Base-by-base conservation (phyloP, 208 protist genomes). In the Balamuthia mandrillaris region DNA sequence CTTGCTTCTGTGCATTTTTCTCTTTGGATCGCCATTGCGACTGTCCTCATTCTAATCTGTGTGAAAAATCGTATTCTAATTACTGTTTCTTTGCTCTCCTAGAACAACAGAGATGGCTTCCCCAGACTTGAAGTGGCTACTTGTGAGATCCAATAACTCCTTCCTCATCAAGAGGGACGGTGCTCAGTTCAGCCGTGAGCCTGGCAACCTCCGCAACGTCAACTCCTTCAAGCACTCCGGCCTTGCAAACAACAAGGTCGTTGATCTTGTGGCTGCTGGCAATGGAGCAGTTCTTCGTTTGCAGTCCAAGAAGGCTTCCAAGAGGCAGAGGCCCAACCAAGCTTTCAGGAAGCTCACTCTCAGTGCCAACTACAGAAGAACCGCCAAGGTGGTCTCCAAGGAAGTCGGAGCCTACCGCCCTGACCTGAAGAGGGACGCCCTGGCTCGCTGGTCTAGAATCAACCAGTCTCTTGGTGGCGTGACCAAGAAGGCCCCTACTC, bases 221-320 rank as follows among this genome's bases (percentile, higher is more conserved):
- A 27, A 88, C 81, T 58, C 63, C 4, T 21, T 35, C 10, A 88
- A 88, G 47, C 75, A 88, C 81, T 88, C 85, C 56, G 85, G 81
- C 75, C 60, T 88, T 9, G 85, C 77, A 39, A 81, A 51, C 33
- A 41, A 3, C 14, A 88, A 79, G 16, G 45, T 39, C 16, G 39
- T 88, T n/a, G 85, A 87, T 41, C 51, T 88, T 65, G 44, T n/a
- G 37, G 18, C 35, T 27, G 41, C 54, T 35, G 5, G 44, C 10
- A 68, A 77, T 77, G 63, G 63, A 27, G 18, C 79, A 39, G 68
- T 68, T 31, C 58, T 87, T n/a, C 58, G 66, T 24, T 24, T 27
- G 37, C 75, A 70, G 31, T 9, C 63, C 24, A 61, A 45, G 41
- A 83, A 66, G 47, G 52, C 49, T 56, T 18, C 18, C n/a, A 56